phyloP scores from a whole-genome alignment of 805 yeast species.

The Starmera pachycereana region DNA sequence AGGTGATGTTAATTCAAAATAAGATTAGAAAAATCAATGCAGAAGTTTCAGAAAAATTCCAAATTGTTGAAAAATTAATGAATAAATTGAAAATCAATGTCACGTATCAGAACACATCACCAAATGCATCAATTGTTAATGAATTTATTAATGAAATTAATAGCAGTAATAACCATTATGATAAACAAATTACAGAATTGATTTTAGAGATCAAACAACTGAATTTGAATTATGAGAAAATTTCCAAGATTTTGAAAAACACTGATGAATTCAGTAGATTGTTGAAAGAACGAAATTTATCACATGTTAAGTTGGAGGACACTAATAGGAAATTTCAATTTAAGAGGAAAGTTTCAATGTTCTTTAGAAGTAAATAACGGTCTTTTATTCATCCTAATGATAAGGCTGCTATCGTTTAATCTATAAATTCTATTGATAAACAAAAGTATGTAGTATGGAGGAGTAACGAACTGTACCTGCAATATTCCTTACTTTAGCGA shows the following conservation, averaged over 20 bases:
- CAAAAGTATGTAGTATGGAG: slow-evolving; percentile 1
- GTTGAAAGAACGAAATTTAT: slow-evolving; percentile 1
- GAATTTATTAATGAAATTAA: slow-evolving; percentile 9
- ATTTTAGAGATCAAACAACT: slow-evolving; percentile 11
- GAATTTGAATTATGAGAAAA: slow-evolving; percentile 12
- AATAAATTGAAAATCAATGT: slow-evolving; percentile 12
- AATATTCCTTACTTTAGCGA: neutral
- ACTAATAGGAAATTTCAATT: slow-evolving; percentile 4
- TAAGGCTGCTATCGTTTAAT: too few relatives aligned
- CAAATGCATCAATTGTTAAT: slow-evolving; percentile 7
- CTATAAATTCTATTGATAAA: too few relatives aligned
- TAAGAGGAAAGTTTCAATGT: slow-evolving; percentile 6
- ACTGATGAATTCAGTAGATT: slow-evolving; percentile 1
- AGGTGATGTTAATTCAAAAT: slow-evolving; percentile 7
- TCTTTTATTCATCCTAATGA: too few relatives aligned
- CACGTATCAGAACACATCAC: slow-evolving; percentile 4
- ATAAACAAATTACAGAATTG: slow-evolving; percentile 11
- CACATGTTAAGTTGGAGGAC: slow-evolving; percentile 10
- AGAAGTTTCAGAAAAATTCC: slow-evolving; percentile 4
- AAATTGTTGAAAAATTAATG: slow-evolving; percentile 11
- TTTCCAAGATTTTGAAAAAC: slow-evolving; percentile 3
- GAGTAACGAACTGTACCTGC: neutral
- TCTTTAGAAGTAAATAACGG: neutral
- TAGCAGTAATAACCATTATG: slow-evolving; percentile 9
- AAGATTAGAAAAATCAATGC: slow-evolving; percentile 8